Conservation (phyloP, 352 stramenopile species). For the Pythium aphanidermatum region DNA sequence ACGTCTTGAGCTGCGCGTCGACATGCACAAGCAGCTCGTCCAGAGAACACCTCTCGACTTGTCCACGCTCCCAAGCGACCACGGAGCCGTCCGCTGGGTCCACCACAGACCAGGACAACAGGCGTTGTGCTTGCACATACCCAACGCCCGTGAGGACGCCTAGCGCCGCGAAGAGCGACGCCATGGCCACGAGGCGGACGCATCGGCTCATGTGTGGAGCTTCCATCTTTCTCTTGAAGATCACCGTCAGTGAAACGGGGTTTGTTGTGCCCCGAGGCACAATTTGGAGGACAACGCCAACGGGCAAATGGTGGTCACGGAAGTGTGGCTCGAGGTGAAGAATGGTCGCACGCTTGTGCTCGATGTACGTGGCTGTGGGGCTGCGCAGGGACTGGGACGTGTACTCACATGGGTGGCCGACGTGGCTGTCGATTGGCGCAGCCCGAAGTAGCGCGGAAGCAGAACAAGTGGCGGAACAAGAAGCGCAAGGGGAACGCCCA, state of each 20-base stretch:
- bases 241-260: too few species aligned
- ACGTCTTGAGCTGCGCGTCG: background rate
- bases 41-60: constrained; percentile 9
- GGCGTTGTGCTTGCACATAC: too few species aligned
- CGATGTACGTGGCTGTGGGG: constrained; percentile 9
- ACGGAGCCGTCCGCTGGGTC: background rate
- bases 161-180: background rate
- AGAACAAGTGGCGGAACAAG: constrained; percentile 18
- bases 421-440: too few species aligned
- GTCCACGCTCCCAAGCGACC: background rate
- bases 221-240: constrained; percentile 25
- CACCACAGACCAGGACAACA: constrained; percentile 10
- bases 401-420: too few species aligned
- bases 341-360: constrained; percentile 26
- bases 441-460: constrained; percentile 10
- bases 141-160: background rate
- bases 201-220: background rate
- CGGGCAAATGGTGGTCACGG: constrained; percentile 19
- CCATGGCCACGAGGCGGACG: background rate
- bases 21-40: constrained; percentile 14
- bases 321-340: constrained; percentile 29
- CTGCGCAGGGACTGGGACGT: too few species aligned
- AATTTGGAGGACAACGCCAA: too few species aligned
- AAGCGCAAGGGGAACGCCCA: constrained; percentile 24
- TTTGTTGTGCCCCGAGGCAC: too few species aligned